Base-by-base conservation (phyloP, 2,329 filamentous ascomycete species). In the Fusarium sp. region DNA sequence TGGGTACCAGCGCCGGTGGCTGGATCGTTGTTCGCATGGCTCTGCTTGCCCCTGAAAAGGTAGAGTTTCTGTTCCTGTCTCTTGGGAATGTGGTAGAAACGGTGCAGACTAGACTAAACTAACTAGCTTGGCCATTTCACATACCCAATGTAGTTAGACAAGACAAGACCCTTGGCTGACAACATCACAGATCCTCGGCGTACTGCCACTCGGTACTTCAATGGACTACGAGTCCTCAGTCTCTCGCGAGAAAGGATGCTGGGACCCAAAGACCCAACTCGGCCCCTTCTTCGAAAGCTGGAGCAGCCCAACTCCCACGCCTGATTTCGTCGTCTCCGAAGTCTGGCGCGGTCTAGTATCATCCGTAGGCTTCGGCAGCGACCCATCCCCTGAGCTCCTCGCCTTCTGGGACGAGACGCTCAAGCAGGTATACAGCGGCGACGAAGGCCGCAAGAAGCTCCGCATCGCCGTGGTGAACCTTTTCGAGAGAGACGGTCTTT, bases 1-100 rank as follows among this genome's bases (percentile, higher is more conserved):
- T 87, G 11, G 85, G 85, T 20, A 86, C 84, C 11, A 85, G 83
- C 57, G 84, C 86, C 74, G 85, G 85, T 24, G 85, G 84, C 4
- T 87, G 84, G 84, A 80, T 87, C 24, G 81, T 82, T 4, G 75
- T 79, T 5, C 80, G 85, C 18, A 86, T 87, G 82, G 85, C 85
- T 6, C 77, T 87, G 22, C 70, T 87, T 46, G 84, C 82, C 8
- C 84, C 85, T 8, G 79, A 83, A 42, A 82, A 79, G 77, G 84
- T 84, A 78, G 9, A 37, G 16, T 37, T 58, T 18, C n/a, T 24
- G 32, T 45, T 37, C 41, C 46, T 22, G 48, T 46, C 29, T 27
- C 56, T 45, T 41, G 40, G 32, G 16, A 18, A 24, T n/a, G 25
- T 34, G 32, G 48, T 52, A 40, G 14, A 52, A 27, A 25, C 49